Base-by-base conservation (phyloP, 176 grass and related monocot species). In the Oryza brachyantha region DNA sequence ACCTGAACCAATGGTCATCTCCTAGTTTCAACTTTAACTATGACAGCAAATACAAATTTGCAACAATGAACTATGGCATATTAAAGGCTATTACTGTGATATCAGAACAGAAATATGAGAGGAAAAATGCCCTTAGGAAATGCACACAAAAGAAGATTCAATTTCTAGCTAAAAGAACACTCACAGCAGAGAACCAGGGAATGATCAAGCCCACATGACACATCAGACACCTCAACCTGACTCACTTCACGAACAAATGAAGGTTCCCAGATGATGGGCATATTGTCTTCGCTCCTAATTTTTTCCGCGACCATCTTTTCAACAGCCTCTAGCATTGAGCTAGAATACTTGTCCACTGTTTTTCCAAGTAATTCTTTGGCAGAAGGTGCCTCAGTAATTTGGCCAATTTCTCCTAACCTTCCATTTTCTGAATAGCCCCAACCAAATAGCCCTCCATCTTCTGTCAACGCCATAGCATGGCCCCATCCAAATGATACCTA, bases 401-500 rank as follows among this genome's bases (percentile, higher is more conserved):
- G 81, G 14, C 76, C 89, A 57, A 92, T 94, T 85, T 94, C 54
- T 77, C 95, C 95, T 75, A 97, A 89, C 66, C 92, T 91, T 81
- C 95, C 95, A 80, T 86, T 88, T 43, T 90, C 92, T 31, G 92
- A 85, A 75, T 92, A 97, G 16, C 95, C 92, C 95, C 92, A 94
- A 81, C 95, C 92, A 84, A 97, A 90, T 64, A 97, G 54, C 14
- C 84, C 84, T 52, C 95, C 92, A 63, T 94, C 83, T 64, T 86
- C 83, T 37, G 89, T 92, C 77, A 92, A 74, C 63, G 89, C 95
- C 76, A 94, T 82, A 70, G 91, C 85, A 85, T 94, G 92, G 7
- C 95, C 95, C 95, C 91, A 94, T 77, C 92, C 92, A 86, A 94
- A 92, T 70, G 83, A 94, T 71, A 94, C 95, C 92, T 97, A 74